Evolutionary conservation across 495 filamentous ascomycete species (phyloP).

Genomic region (Aspergillus cristatus): DNA sequence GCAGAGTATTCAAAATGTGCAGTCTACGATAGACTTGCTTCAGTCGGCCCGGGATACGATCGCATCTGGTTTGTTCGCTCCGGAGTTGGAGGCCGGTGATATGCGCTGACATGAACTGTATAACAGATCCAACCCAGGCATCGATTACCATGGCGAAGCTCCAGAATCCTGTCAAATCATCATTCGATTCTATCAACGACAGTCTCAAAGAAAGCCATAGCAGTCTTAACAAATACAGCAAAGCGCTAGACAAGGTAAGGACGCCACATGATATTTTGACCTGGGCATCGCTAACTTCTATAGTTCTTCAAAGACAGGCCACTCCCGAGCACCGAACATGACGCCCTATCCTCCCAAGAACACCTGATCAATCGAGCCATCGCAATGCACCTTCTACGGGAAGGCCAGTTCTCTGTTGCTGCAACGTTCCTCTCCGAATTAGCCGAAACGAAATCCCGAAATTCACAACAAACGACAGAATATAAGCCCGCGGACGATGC

Average conservation of each 20-base stretch:
- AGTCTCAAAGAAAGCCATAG: slow-evolving; percentile 72
- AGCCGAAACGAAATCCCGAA: slow-evolving; percentile 19
- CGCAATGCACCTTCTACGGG: slow-evolving; percentile 89
- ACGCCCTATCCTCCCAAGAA: slow-evolving; percentile 67
- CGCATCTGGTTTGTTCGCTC: slow-evolving; percentile 44
- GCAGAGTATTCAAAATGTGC: slow-evolving; percentile 63
- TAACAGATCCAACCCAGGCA: slow-evolving; percentile 57
- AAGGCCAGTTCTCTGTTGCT: slow-evolving; percentile 86
- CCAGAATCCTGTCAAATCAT: slow-evolving; percentile 69
- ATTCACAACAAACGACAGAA: slow-evolving; percentile 6
- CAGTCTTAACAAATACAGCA: slow-evolving; percentile 70
- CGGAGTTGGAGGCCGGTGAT: not conserved
- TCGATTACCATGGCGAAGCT: slow-evolving; percentile 68
- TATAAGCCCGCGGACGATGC: slow-evolving; percentile 11
- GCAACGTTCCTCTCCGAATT: slow-evolving; percentile 67
- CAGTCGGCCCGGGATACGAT: slow-evolving; percentile 61
- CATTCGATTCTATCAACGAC: slow-evolving; percentile 68
- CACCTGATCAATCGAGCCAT: slow-evolving; percentile 83
- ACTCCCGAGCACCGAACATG: slow-evolving; percentile 66
- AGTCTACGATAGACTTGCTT: slow-evolving; percentile 69
- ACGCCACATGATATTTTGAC: slow-evolving; percentile 3
- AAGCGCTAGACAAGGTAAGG: slow-evolving; percentile 71
- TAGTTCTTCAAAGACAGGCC: slow-evolving; percentile 71
- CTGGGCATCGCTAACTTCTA: too few relatives aligned
- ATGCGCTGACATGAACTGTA: slow-evolving; percentile 2